These are phyloP conservation scores for Cercophora scortea DNA, from an alignment of 495 filamentous ascomycete genomes.

Conservation along the genomic window DNA sequence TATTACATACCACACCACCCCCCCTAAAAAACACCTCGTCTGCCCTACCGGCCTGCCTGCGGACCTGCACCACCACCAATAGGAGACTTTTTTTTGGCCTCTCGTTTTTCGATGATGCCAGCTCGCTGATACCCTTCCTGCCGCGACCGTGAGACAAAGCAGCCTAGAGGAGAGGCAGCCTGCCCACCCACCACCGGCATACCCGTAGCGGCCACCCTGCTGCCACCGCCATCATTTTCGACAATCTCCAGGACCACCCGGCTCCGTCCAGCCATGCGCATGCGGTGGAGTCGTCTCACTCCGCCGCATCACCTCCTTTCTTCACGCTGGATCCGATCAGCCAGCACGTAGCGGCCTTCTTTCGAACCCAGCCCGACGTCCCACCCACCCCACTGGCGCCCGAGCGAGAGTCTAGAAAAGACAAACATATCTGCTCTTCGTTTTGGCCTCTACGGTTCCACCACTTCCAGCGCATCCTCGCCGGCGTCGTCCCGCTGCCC, in stretches of 20 bases:
- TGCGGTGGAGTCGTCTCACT: slow-evolving; percentile 31
- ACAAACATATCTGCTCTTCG: slow-evolving; percentile 36
- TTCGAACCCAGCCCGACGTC: slow-evolving; percentile 3
- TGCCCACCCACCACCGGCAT: background rate
- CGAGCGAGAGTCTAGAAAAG: slow-evolving; percentile 38
- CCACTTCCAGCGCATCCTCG: slow-evolving; percentile 39
- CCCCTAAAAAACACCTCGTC: background rate
- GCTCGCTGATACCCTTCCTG: slow-evolving; percentile 5
- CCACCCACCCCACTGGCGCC: slow-evolving; percentile 1
- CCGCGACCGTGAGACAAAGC: background rate
- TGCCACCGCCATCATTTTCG: background rate
- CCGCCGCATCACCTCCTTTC: slow-evolving; percentile 18
- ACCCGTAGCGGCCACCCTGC: no score
- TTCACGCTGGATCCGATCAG: slow-evolving; percentile 40
- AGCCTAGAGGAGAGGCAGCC: background rate
- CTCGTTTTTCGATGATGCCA: no score
- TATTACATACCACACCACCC: background rate
- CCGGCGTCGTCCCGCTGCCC: slow-evolving; percentile 42
- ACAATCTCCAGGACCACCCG: no score
- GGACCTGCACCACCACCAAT: no score
- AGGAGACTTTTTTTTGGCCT: no score
- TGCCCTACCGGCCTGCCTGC: background rate
- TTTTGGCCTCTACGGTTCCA: slow-evolving; percentile 37
- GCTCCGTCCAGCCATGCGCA: slow-evolving; percentile 1
- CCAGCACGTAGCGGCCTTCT: slow-evolving; percentile 14